Conservation (phyloP, 805 yeast species). For the Ogataea sp. region DNA sequence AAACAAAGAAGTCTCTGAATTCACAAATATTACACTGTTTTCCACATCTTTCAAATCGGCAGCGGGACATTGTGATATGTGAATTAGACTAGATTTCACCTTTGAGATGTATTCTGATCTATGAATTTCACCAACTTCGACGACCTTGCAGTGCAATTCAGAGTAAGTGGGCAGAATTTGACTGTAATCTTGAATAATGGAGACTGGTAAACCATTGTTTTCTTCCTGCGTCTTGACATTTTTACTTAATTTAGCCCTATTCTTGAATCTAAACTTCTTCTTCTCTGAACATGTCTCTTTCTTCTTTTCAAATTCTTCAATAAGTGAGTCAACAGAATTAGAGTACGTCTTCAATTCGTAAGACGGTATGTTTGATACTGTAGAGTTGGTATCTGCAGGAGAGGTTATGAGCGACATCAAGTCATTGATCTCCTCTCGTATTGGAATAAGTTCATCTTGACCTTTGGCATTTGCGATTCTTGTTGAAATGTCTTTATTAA, state of each 20-base stretch:
- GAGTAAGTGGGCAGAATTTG: too few relatives aligned
- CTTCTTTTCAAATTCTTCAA: not conserved
- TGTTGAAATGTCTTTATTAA: not conserved
- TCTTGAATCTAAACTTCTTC: not conserved
- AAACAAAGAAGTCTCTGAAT: slow-evolving; percentile 12
- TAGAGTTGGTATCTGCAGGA: too few relatives aligned
- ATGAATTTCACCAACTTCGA: too few relatives aligned
- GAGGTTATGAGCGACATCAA: too few relatives aligned
- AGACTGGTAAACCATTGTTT: too few relatives aligned
- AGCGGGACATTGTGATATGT: too few relatives aligned
- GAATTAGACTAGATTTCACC: not conserved
- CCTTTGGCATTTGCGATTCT: not conserved
- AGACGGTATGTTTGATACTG: not conserved
- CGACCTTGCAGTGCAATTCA: too few relatives aligned
- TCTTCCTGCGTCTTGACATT: too few relatives aligned
- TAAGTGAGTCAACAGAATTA: not conserved
- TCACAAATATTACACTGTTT: not conserved
- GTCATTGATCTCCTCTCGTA: not conserved
- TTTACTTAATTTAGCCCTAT: not conserved
- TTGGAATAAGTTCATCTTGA: not conserved
- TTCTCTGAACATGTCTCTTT: not conserved
- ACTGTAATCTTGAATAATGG: too few relatives aligned
- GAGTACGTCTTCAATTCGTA: not conserved
- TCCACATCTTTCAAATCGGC: not conserved
- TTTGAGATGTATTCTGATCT: too few relatives aligned